These are phyloP conservation scores for Pythium periplocum DNA, from an alignment of 352 stramenopile genomes.

Conservation along the genomic window DNA sequence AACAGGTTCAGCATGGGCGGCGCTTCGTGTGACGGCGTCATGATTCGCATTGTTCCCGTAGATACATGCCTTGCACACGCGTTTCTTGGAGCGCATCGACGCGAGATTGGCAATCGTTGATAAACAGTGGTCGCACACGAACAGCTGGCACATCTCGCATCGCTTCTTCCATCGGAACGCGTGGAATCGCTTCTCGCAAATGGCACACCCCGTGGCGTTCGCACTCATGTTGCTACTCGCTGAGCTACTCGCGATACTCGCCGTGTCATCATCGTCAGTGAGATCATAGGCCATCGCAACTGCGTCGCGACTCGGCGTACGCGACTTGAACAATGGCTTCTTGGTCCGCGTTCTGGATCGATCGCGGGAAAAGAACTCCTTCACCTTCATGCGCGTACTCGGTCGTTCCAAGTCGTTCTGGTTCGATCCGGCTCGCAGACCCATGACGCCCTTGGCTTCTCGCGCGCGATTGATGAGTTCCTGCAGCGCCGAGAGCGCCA, in stretches of 20 bases:
- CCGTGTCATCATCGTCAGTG: too few relatives aligned
- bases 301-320: too few relatives aligned
- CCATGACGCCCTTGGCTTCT: constrained; percentile 13
- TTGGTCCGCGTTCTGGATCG: not conserved
- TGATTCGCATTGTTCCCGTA: constrained; percentile 33
- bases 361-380: constrained; percentile 12
- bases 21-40: not conserved
- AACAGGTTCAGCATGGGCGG: too few relatives aligned
- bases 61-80: constrained; percentile 62
- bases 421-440: constrained; percentile 1
- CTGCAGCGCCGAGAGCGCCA: constrained; percentile 53
- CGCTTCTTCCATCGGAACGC: constrained; percentile 72
- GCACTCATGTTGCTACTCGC: constrained; percentile 1
- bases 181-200: constrained; percentile 62
- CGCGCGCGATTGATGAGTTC: constrained; percentile 40
- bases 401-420: not conserved
- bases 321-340: too few relatives aligned
- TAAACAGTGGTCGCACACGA: constrained; percentile 59
- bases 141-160: constrained; percentile 53
- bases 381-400: constrained; percentile 16
- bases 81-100: constrained; percentile 50
- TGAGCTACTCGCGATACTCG: too few relatives aligned
- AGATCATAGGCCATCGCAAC: too few relatives aligned
- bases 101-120: constrained; percentile 54
- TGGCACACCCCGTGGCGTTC: constrained; percentile 26